phyloP scores from a whole-genome alignment of 73 alveolate species.

The Paramecium sexaurelia region DNA sequence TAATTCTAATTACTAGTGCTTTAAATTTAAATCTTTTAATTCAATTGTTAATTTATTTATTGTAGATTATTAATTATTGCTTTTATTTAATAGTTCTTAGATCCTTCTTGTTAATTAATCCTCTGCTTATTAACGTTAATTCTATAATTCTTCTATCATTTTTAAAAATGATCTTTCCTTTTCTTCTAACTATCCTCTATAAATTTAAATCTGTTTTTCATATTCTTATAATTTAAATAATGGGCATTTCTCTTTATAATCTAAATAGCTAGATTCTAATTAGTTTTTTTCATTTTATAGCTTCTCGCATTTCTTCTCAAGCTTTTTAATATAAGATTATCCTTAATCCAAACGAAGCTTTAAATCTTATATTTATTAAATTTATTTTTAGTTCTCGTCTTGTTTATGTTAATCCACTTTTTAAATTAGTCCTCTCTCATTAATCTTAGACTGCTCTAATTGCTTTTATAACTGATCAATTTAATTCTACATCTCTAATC shows the following conservation, averaged over 20 bases:
- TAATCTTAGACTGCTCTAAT: neutral
- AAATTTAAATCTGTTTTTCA: neutral
- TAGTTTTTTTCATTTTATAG: neutral
- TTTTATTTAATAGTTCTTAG: neutral
- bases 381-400: neutral
- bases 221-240: neutral
- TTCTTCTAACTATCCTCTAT: slow-evolving; percentile 10
- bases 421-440: neutral
- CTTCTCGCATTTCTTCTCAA: neutral
- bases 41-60: slow-evolving; percentile 21
- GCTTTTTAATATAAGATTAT: neutral
- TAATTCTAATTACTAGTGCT: neutral
- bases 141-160: slow-evolving; percentile 14
- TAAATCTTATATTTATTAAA: neutral
- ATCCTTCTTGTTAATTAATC: slow-evolving; percentile 22
- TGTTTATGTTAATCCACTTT: neutral
- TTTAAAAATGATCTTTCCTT: neutral
- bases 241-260: slow-evolving; percentile 8
- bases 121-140: neutral
- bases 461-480: neutral
- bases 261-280: neutral
- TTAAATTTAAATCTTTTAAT: neutral
- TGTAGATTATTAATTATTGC: neutral
- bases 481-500: neutral
- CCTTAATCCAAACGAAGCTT: neutral